Evolutionary conservation across 768 basidiomycete genomes (phyloP), one percentile per base, ranked within the genome.

Genomic region (Clitopilus hobsonii): DNA sequence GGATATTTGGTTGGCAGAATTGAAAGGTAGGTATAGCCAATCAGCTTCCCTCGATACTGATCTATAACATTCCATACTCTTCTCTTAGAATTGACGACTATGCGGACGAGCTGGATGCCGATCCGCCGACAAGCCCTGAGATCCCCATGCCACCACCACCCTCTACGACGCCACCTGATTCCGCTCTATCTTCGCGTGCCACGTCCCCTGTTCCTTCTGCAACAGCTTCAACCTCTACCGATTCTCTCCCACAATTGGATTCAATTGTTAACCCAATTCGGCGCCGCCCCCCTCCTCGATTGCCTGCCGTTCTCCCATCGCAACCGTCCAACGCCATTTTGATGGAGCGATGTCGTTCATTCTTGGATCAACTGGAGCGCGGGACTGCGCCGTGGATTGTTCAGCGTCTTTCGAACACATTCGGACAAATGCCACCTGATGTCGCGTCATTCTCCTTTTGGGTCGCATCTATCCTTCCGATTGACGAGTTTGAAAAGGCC

Each of bases 351-450:
- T 79, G 79, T 65, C 67, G 64, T 24, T 36, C 64, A 18, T 79
- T 82, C 56, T 71, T 80, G n/a, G 68, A 71, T 28, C 75, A 74
- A 36, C 70, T 79, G 25, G 72, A 73, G 54, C 74, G 71, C 27
- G 91, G 92, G 14, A 86, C 84, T 1, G 91, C 93, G 0, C 96
- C 95, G 10, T 98, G 96, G 95, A 86, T 98, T 29, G 85, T 92
- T 1, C 92, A 97, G 63, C 82, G 91, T 49, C 78, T 97, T 41
- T 84, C 89, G 64, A 82, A 80, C 62, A 84, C 86, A 0, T 89
- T 89, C 64, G 92, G 92, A 2, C 73, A 79, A 4, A 88, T 90
- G 77, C 94, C 94, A 0, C 63, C 70, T 11, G 87, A 93, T 67
- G 81, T 86, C 0, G 78, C 78, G 24, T 72, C 78, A 22, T 94